Conservation (phyloP, 2,329 filamentous ascomycete species). For the Coccinonectria pachysandricola region DNA sequence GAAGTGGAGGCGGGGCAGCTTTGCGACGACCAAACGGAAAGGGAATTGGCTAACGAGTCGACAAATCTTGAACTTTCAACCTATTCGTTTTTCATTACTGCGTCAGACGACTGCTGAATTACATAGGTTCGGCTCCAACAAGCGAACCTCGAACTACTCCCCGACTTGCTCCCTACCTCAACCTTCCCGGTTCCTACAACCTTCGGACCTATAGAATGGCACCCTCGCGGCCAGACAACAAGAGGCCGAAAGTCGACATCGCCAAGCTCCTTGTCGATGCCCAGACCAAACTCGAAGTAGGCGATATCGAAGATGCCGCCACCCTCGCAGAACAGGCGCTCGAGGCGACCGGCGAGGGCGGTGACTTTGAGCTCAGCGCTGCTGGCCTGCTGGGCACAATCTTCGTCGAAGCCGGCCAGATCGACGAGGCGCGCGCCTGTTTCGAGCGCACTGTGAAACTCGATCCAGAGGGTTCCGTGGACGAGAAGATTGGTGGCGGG, state of each 20-base stretch:
- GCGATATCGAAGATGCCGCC: conserved; percentile 31
- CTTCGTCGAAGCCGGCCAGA: conserved; percentile 70
- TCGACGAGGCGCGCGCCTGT: conserved; percentile 60
- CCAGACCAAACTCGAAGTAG: conserved; percentile 31
- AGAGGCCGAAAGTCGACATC: conserved; percentile 25
- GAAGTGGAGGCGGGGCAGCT: background rate
- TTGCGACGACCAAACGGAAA: too few species aligned
- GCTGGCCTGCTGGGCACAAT: conserved; percentile 74
- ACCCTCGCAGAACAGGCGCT: conserved; percentile 33
- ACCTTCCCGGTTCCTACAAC: conserved; percentile 5
- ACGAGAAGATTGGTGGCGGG: conserved; percentile 66
- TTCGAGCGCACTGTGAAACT: conserved; percentile 65
- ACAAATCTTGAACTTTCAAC: too few species aligned
- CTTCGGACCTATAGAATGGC: conserved; percentile 24
- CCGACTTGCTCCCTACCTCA: too few species aligned
- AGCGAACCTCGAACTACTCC: too few species aligned
- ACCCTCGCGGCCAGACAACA: conserved; percentile 29
- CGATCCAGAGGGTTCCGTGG: conserved; percentile 63
- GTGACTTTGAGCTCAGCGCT: conserved; percentile 50
- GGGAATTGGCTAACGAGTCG: too few species aligned
- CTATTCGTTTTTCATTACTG: too few species aligned
- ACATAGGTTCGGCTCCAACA: too few species aligned
- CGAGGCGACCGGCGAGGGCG: conserved; percentile 31
- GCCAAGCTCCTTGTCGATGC: conserved; percentile 28
- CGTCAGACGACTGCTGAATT: too few species aligned